A percentile compares a stretch with the other conserved stretches of the same genome.
Conservation (phyloP, 1,139 yeast genomes). For the Pichia sp. region DNA sequence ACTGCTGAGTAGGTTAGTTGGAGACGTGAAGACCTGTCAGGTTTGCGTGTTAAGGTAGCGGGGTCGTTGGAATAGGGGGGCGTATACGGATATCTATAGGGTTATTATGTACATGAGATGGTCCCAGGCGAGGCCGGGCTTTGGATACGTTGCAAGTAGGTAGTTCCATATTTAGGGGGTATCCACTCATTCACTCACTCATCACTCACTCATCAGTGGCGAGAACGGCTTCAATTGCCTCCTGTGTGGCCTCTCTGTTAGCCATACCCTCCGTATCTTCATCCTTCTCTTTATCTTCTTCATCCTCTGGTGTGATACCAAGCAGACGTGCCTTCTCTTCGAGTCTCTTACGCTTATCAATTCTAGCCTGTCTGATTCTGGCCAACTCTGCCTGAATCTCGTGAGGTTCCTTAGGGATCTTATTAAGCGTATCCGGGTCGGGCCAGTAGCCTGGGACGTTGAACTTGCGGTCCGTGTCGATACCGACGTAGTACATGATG, state of each 20-base stretch:
- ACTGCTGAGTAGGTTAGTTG: too few species aligned
- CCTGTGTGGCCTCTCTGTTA: slow-evolving; percentile 5
- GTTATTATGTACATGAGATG: too few species aligned
- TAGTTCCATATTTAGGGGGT: too few species aligned
- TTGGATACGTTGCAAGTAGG: too few species aligned
- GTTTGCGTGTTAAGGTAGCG: too few species aligned
- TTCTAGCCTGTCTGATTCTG: slow-evolving; percentile 67
- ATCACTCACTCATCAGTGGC: slow-evolving; percentile 9
- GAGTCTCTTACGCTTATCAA: slow-evolving; percentile 64
- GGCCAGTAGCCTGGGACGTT: slow-evolving; percentile 98
- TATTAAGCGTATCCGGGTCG: slow-evolving; percentile 84
- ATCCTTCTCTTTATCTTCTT: slow-evolving; percentile 7
- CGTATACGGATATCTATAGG: too few species aligned
- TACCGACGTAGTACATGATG: slow-evolving; percentile 88
- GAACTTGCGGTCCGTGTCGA: slow-evolving; percentile 80
- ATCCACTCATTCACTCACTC: too few species aligned
- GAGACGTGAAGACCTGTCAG: too few species aligned
- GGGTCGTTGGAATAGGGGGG: too few species aligned
- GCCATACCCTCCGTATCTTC: slow-evolving; percentile 4
- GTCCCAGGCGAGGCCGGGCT: too few species aligned
- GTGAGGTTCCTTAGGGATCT: slow-evolving; percentile 87
- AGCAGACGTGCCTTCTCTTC: slow-evolving; percentile 66
- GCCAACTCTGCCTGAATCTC: slow-evolving; percentile 90
- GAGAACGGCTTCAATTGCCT: slow-evolving; percentile 8
- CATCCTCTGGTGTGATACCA: slow-evolving; percentile 42